phyloP scores from a whole-genome alignment of 2,329 filamentous ascomycete species.

The Akanthomyces lecanii region DNA sequence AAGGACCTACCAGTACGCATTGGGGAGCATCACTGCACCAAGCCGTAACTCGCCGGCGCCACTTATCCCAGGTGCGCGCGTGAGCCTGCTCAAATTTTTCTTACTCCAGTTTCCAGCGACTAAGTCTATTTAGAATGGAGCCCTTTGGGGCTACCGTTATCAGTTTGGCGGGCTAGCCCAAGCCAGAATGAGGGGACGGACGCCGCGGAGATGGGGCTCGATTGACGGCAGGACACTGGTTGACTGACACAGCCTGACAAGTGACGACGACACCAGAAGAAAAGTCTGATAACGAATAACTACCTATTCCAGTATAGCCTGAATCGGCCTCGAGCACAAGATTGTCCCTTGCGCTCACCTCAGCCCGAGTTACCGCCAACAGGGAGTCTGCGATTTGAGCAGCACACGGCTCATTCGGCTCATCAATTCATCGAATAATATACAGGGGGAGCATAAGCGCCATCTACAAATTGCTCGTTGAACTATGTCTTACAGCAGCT shows the following conservation, averaged over 20 bases:
- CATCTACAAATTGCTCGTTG: background rate
- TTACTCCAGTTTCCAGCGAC: background rate
- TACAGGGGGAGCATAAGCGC: too few species aligned
- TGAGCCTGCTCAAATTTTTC: slow-evolving; percentile 14
- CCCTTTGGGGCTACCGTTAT: slow-evolving; percentile 13
- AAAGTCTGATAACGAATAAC: slow-evolving; percentile 4
- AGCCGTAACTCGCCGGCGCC: background rate
- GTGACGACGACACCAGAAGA: background rate
- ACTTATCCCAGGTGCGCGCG: slow-evolving; percentile 12
- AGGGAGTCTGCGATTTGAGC: background rate
- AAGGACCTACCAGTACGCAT: background rate
- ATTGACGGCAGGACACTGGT: background rate
- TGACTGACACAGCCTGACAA: background rate
- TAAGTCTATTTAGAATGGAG: background rate
- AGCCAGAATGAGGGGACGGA: slow-evolving; percentile 9
- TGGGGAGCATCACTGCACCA: background rate
- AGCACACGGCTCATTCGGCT: background rate
- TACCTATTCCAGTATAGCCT: slow-evolving; percentile 7
- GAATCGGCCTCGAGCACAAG: background rate
- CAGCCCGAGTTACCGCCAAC: background rate
- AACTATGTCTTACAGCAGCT: too few species aligned
- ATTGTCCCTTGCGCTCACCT: background rate
- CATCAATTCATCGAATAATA: background rate
- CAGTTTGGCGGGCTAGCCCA: slow-evolving; percentile 5
- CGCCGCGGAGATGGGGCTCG: slow-evolving; percentile 4